These are phyloP conservation scores for Mycena capillaripes DNA, from an alignment of 768 basidiomycete genomes.

Conservation along the genomic window DNA sequence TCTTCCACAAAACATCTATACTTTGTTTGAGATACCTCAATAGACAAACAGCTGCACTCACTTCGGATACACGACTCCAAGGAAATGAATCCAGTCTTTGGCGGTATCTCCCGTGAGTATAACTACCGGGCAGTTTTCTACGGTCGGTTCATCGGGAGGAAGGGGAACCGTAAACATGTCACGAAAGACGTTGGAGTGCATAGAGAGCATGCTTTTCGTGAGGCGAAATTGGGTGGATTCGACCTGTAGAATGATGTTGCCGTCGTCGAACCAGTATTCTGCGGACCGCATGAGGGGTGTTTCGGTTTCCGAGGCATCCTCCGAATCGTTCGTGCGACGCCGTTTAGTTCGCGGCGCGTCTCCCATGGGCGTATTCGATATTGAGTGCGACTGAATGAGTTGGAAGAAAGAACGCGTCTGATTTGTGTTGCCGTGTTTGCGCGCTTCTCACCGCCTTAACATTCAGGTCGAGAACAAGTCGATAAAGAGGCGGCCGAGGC, in stretches of 20 bases:
- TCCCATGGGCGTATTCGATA: not conserved
- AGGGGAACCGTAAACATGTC: slow-evolving; percentile 57
- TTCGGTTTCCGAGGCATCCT: not conserved
- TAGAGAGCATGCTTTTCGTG: slow-evolving; percentile 51
- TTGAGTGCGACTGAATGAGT: no score
- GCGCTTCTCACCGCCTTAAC: no score
- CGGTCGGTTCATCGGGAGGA: slow-evolving; percentile 43
- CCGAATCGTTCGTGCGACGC: not conserved
- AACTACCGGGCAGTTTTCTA: slow-evolving; percentile 51
- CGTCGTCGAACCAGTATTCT: slow-evolving; percentile 55
- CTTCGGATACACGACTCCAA: slow-evolving; percentile 47
- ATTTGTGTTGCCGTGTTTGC: not conserved
- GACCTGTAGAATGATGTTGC: slow-evolving; percentile 55
- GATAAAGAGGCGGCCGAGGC: no score
- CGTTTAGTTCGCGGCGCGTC: not conserved
- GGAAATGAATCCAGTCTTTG: slow-evolving; percentile 50
- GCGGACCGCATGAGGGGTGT: not conserved
- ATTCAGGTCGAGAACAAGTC: no score
- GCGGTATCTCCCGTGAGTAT: slow-evolving; percentile 48
- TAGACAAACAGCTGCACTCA: not conserved
- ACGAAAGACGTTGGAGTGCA: slow-evolving; percentile 52
- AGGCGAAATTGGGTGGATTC: slow-evolving; percentile 51
- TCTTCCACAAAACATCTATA: not conserved
- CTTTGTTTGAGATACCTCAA: not conserved
- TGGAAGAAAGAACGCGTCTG: slow-evolving; percentile 4